These are phyloP conservation scores for Astrephomene gubernaculifera DNA, from an alignment of 139 green algal species.

Conservation along the genomic window DNA sequence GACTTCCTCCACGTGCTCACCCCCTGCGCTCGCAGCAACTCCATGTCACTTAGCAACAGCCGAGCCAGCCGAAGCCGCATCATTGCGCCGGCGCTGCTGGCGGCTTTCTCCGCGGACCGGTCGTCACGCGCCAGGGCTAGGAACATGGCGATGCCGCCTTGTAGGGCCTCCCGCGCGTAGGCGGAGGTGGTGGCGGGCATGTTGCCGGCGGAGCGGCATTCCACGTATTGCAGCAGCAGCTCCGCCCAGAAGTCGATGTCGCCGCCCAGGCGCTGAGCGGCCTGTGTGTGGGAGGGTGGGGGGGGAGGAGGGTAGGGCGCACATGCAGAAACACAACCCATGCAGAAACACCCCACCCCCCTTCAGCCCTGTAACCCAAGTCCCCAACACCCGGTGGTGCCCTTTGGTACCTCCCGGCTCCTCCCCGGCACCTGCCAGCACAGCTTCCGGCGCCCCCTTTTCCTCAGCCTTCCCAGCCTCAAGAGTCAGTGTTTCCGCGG, in stretches of 20 bases:
- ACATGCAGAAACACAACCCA: no score
- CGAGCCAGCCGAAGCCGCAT: slow-evolving; percentile 48
- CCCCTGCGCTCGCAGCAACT: slow-evolving; percentile 39
- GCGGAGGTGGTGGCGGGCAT: slow-evolving; percentile 46
- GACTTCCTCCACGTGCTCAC: slow-evolving; percentile 59
- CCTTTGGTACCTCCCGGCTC: no score
- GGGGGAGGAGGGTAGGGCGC: not conserved
- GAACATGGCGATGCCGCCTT: slow-evolving; percentile 62
- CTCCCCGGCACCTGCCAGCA: no score
- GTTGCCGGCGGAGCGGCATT: slow-evolving; percentile 50
- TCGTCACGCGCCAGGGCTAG: slow-evolving; percentile 47
- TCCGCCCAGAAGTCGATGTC: slow-evolving; percentile 61
- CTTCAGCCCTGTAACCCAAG: no score
- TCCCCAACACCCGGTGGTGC: no score
- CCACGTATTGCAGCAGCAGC: slow-evolving; percentile 46
- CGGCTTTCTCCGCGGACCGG: slow-evolving; percentile 56
- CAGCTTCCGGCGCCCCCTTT: no score
- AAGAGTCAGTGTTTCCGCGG: no score
- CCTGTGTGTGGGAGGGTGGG: not conserved
- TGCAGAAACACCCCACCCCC: no score
- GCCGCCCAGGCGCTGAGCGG: slow-evolving; percentile 43
- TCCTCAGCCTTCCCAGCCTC: no score
- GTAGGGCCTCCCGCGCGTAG: slow-evolving; percentile 53
- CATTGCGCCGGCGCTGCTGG: slow-evolving; percentile 46
- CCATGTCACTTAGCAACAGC: slow-evolving; percentile 38